phyloP scores from a whole-genome alignment of 208 protist genomes.

The Crithidia acanthocephali region DNA sequence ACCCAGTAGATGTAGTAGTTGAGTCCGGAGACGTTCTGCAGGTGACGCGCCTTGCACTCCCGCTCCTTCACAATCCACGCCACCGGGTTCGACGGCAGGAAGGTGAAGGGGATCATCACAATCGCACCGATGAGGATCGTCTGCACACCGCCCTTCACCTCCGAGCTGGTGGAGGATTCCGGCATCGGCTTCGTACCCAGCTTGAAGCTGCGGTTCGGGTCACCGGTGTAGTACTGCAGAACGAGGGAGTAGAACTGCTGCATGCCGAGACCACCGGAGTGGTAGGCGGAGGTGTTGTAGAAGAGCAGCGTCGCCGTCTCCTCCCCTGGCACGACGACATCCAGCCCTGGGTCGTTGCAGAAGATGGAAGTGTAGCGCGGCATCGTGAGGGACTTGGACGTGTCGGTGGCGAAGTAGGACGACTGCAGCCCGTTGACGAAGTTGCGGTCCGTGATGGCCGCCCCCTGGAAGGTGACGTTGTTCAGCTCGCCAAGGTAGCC shows the following conservation, averaged over 20 bases:
- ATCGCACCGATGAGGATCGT: conserved; percentile 57
- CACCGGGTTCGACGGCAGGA: conserved; percentile 69
- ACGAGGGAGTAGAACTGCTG: conserved; percentile 44
- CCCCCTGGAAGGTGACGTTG: conserved; percentile 19
- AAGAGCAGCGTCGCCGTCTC: conserved; percentile 37
- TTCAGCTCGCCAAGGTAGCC: conserved; percentile 21
- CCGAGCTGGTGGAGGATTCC: conserved; percentile 31
- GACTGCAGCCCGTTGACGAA: conserved; percentile 25
- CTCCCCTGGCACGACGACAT: conserved; percentile 42
- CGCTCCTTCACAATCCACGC: conserved; percentile 85
- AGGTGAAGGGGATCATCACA: conserved; percentile 77
- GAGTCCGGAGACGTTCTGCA: conserved; percentile 78
- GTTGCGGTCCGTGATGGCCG: conserved; percentile 27
- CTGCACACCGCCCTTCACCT: conserved; percentile 35
- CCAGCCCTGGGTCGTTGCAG: conserved; percentile 31
- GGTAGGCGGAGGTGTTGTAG: conserved; percentile 68
- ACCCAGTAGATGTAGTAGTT: conserved; percentile 73
- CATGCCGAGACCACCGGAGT: conserved; percentile 41
- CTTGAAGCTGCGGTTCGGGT: conserved; percentile 14
- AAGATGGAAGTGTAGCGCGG: conserved; percentile 48
- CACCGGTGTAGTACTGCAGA: conserved; percentile 40
- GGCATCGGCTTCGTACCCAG: conserved; percentile 34
- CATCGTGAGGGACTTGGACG: conserved; percentile 37
- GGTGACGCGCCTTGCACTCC: conserved; percentile 63
- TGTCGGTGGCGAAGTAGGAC: conserved; percentile 43